phyloP scores from a whole-genome alignment of 179 eudicot species.

The Silene noctiflora region DNA sequence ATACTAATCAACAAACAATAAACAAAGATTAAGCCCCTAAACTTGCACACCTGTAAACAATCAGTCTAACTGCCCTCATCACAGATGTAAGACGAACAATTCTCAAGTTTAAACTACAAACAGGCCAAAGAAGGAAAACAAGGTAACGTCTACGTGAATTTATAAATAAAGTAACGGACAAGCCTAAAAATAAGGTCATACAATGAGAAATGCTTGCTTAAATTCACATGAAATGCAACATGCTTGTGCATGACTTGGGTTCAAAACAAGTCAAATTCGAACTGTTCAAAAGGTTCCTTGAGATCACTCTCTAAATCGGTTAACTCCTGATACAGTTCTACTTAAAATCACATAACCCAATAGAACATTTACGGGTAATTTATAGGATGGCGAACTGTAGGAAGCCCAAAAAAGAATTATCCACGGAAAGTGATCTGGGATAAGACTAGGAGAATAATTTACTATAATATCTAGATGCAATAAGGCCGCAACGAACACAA shows the following conservation, averaged over 20 bases:
- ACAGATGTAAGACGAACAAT: too few species aligned
- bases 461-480: constrained; percentile 87
- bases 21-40: not conserved
- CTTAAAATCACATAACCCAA: not conserved
- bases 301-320: constrained; percentile 94
- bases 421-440: constrained; percentile 78
- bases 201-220: not conserved
- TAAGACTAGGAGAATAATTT: constrained; percentile 55
- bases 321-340: constrained; percentile 59
- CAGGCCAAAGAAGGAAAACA: not conserved
- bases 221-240: not conserved
- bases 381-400: not conserved
- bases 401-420: constrained; percentile 38
- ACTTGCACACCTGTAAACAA: not conserved
- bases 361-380: not conserved
- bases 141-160: too few species aligned
- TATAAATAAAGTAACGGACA: too few species aligned
- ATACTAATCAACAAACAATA: not conserved
- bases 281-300: constrained; percentile 40
- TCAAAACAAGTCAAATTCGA: constrained; percentile 15
- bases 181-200: too few species aligned
- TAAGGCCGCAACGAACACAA: constrained; percentile 7
- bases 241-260: not conserved
- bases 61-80: not conserved
- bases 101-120: not conserved